phyloP scores from a whole-genome alignment of 129 eudicot species.

The Gnaphalium uliginosum region DNA sequence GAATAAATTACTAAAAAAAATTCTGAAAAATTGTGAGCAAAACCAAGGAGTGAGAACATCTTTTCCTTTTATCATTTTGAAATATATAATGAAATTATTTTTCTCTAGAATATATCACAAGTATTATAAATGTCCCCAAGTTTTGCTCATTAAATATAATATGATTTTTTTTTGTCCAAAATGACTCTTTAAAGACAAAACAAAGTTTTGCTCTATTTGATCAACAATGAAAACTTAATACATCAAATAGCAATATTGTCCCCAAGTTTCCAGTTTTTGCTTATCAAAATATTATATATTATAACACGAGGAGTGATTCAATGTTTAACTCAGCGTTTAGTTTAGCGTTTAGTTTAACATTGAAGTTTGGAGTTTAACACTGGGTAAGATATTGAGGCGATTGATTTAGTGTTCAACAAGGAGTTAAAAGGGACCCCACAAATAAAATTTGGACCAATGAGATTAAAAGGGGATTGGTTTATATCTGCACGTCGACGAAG shows the following conservation, averaged over 20 bases:
- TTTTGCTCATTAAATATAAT: too few relatives aligned
- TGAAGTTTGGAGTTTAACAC: too few relatives aligned
- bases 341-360: too few relatives aligned
- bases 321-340: too few relatives aligned
- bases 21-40: constrained; percentile 19
- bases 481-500: too few relatives aligned
- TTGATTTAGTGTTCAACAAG: too few relatives aligned
- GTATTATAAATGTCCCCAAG: neutral
- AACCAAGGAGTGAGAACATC: constrained; percentile 26
- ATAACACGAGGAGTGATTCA: too few relatives aligned
- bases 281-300: neutral
- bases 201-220: neutral
- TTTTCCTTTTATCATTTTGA: constrained; percentile 21
- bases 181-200: neutral
- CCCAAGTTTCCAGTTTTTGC: neutral
- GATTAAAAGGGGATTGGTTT: too few relatives aligned
- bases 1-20: constrained; percentile 10
- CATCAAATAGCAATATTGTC: neutral
- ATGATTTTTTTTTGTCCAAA: neutral
- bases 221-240: neutral
- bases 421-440: too few relatives aligned
- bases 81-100: neutral
- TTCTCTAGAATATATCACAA: neutral
- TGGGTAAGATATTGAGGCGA: too few relatives aligned
- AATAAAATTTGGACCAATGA: too few relatives aligned